Evolutionary conservation across 306 rosid species (phyloP).

Genomic region (Cyamopsis tetragonoloba): DNA sequence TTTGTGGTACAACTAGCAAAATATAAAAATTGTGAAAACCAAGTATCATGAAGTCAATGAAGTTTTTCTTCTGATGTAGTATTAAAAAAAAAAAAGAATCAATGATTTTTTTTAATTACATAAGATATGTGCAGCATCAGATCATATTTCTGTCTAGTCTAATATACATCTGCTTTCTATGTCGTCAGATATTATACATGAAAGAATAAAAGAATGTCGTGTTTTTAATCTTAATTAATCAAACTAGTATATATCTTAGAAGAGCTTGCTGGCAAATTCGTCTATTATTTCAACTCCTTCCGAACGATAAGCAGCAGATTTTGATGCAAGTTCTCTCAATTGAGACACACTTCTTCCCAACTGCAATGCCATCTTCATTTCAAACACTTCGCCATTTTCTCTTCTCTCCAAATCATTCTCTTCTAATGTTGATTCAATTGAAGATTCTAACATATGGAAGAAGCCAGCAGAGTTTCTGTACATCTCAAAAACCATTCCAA

Average conservation of each 20-base stretch:
- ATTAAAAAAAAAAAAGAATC: too few relatives aligned
- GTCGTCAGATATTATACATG: neutral
- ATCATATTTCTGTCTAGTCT: too few relatives aligned
- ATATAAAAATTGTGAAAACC: too few relatives aligned
- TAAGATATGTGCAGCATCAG: too few relatives aligned
- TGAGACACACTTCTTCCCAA: conserved; percentile 67
- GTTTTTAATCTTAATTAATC: neutral
- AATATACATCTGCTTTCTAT: too few relatives aligned
- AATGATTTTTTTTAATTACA: too few relatives aligned
- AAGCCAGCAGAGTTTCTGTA: conserved; percentile 54
- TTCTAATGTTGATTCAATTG: conserved; percentile 40
- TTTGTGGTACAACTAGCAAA: too few relatives aligned
- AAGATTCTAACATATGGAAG: conserved; percentile 41
- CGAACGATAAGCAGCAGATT: conserved; percentile 38
- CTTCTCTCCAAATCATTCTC: conserved; percentile 53
- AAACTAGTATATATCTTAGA: neutral
- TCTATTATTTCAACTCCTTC: conserved; percentile 38
- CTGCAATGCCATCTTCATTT: conserved; percentile 57
- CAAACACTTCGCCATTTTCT: conserved; percentile 58
- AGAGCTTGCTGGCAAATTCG: conserved; percentile 53
- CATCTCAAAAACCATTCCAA: conserved; percentile 77
- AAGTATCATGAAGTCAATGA: too few relatives aligned
- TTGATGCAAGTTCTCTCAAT: conserved; percentile 44
- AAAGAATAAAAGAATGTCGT: conserved; percentile 17
- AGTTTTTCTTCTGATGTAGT: too few relatives aligned